A percentile compares a stretch with the other conserved stretches of the same genome.
Conservation (phyloP, 1,284 basidiomycete genomes). For the Ustilago shanxiensis region DNA sequence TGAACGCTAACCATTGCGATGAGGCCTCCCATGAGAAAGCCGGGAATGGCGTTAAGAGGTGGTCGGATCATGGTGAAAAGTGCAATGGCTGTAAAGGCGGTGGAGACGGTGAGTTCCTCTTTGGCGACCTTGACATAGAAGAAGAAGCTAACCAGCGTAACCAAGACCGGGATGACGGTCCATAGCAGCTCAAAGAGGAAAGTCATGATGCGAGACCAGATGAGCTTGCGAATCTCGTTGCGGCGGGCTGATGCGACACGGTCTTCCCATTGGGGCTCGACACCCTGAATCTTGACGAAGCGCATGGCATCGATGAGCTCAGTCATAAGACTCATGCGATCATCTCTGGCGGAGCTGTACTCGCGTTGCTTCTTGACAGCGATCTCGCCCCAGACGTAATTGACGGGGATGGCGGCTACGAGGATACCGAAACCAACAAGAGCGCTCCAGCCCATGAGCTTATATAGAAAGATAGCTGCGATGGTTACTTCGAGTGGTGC, state of each 20-base stretch:
- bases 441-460: constrained; percentile 84
- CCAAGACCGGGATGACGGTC: constrained; percentile 54
- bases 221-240: constrained; percentile 63
- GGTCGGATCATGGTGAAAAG: constrained; percentile 56
- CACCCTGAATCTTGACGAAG: constrained; percentile 77
- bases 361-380: constrained; percentile 80
- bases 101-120: constrained; percentile 54
- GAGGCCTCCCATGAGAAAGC: constrained; percentile 51
- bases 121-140: constrained; percentile 58
- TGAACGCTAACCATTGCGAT: constrained; percentile 79
- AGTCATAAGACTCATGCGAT: constrained; percentile 85
- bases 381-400: constrained; percentile 77
- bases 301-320: constrained; percentile 80
- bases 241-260: constrained; percentile 58
- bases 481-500: constrained; percentile 85
- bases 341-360: constrained; percentile 80
- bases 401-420: constrained; percentile 80
- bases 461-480: constrained; percentile 72
- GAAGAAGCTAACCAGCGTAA: constrained; percentile 62
- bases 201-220: constrained; percentile 53
- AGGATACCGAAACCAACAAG: constrained; percentile 88
- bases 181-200: constrained; percentile 71
- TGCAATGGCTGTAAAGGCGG: constrained; percentile 60
- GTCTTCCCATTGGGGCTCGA: constrained; percentile 53
- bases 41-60: constrained; percentile 72